Evolutionary conservation across 1,139 yeast genomes (phyloP).

Genomic region (Hemisphaericaspora lyxosophila): DNA sequence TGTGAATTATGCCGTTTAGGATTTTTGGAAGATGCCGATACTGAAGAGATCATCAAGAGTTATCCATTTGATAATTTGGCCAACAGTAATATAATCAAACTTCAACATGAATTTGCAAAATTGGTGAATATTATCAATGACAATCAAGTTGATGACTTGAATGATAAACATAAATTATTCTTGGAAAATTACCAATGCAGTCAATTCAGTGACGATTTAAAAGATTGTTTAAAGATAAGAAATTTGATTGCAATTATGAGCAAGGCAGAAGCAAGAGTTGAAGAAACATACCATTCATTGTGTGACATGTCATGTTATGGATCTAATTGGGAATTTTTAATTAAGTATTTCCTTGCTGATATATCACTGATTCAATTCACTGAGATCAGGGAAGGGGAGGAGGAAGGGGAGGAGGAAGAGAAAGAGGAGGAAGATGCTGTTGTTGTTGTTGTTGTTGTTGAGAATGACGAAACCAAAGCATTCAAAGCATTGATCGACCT

Average conservation of each 20-base stretch:
- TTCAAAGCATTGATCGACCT: conserved; percentile 26
- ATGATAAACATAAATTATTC: conserved; percentile 24
- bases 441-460: conserved; percentile 6
- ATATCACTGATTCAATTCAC: conserved; percentile 30
- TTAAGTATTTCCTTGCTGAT: conserved; percentile 45
- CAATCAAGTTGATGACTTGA: conserved; percentile 15
- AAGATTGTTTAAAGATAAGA: conserved; percentile 37
- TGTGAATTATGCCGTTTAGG: conserved; percentile 60
- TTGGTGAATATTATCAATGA: conserved; percentile 27
- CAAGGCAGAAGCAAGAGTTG: conserved; percentile 2
- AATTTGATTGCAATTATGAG: conserved; percentile 26
- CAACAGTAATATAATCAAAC: conserved; percentile 25
- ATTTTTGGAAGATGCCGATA: conserved; percentile 51
- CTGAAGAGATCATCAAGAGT: conserved; percentile 4
- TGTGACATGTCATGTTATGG: conserved; percentile 21
- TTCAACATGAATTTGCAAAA: conserved; percentile 33
- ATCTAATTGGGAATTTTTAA: conserved; percentile 33
- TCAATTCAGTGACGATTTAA: conserved; percentile 24
- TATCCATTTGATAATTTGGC: conserved; percentile 35
- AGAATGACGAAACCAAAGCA: conserved; percentile 19
- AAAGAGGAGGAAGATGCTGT: too few relatives aligned
- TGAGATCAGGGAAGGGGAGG: conserved; percentile 13
- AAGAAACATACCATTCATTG: conserved; percentile 18
- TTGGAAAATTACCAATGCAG: conserved; percentile 21
- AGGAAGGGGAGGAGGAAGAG: too few relatives aligned